Base-by-base conservation (phyloP, 441 rosid species). In the Populus hybrid region DNA sequence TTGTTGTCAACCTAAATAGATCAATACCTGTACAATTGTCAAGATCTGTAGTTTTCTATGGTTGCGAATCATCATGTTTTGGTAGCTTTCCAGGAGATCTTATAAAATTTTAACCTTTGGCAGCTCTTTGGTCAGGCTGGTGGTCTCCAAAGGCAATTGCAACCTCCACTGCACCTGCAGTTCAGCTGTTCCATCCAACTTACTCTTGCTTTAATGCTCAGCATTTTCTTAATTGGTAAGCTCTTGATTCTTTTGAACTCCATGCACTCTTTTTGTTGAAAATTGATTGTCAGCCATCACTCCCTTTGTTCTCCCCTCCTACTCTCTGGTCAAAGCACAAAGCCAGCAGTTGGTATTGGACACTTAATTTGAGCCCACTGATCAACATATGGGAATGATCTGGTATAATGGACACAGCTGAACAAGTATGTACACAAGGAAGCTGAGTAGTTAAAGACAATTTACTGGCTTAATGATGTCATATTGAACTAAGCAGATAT, bases 141-240 rank as follows among this genome's bases (percentile, higher is more conserved):
- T n/a, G n/a, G n/a, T n/a, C n/a, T n/a, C n/a, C n/a, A n/a, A n/a
- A n/a, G n/a, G n/a, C n/a, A n/a, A n/a, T n/a, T n/a, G n/a, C n/a
- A n/a, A n/a, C n/a, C n/a, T n/a, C n/a, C n/a, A n/a, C n/a, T n/a
- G n/a, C n/a, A n/a, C n/a, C n/a, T n/a, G n/a, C n/a, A n/a, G n/a
- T n/a, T n/a, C n/a, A n/a, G n/a, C n/a, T n/a, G n/a, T n/a, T n/a
- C n/a, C n/a, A n/a, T n/a, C n/a, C n/a, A n/a, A n/a, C n/a, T n/a
- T n/a, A n/a, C n/a, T n/a, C n/a, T n/a, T n/a, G n/a, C n/a, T n/a
- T n/a, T n/a, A n/a, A n/a, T n/a, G n/a, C n/a, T n/a, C 70, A 86
- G 90, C 45, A 80, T 92, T 73, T 87, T 94, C 84, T 82, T 92
- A 73, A 86, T 94, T 53, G 91, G 98, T 94, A 82, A 87, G 96